Conservation (phyloP, 2,329 filamentous ascomycete genomes). For the Botrytis cinerea region DNA sequence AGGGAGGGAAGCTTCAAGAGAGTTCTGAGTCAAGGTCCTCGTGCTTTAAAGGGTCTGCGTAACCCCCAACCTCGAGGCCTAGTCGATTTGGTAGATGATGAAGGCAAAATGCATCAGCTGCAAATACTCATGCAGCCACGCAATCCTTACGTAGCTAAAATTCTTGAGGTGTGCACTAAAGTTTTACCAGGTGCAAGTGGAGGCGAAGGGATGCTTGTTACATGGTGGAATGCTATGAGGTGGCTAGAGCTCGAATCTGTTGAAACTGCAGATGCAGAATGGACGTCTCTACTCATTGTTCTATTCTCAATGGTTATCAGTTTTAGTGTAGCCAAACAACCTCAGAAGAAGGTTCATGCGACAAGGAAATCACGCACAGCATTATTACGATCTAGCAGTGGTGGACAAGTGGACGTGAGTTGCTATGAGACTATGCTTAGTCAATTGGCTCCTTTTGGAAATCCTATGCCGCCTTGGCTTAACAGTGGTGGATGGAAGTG, state of each 20-base stretch:
- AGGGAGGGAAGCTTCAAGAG: constrained; percentile 54
- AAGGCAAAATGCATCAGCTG: constrained; percentile 64
- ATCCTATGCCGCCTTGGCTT: constrained; percentile 55
- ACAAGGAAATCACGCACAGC: constrained; percentile 45
- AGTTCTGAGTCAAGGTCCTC: constrained; percentile 47
- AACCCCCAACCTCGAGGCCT: constrained; percentile 61
- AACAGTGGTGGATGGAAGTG: constrained; percentile 69
- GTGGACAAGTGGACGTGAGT: constrained; percentile 43
- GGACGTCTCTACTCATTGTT: constrained; percentile 66
- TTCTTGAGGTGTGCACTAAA: constrained; percentile 64
- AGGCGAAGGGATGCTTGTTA: constrained; percentile 62
- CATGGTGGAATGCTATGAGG: constrained; percentile 73
- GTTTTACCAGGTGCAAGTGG: constrained; percentile 60
- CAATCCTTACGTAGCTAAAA: constrained; percentile 60
- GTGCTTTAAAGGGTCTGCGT: constrained; percentile 49
- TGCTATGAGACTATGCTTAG: constrained; percentile 52
- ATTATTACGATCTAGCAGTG: constrained; percentile 52
- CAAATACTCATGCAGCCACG: constrained; percentile 67
- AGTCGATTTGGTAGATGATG: constrained; percentile 66
- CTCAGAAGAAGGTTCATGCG: constrained; percentile 42
- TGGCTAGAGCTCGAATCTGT: constrained; percentile 61
- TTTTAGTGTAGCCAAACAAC: constrained; percentile 49
- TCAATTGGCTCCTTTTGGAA: constrained; percentile 44
- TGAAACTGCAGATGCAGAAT: constrained; percentile 58
- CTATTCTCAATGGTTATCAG: constrained; percentile 65